phyloP scores from a whole-genome alignment of 768 basidiomycete genomes.

The Leccinum disarticulatum region DNA sequence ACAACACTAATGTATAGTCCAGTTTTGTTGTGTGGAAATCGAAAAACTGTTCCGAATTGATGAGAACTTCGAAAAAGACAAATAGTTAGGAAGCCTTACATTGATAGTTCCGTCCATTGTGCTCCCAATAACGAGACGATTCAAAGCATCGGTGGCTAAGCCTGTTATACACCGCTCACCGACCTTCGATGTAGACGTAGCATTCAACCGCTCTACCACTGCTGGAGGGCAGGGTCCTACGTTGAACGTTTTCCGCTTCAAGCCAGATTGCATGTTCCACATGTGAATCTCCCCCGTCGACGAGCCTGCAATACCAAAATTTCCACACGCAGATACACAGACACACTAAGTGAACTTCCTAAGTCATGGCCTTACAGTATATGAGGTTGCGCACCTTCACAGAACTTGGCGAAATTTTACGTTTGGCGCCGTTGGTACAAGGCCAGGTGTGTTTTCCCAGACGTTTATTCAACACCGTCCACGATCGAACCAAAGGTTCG shows the following conservation, averaged over 20 bases:
- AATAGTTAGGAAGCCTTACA: constrained; percentile 45
- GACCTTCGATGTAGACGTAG: constrained; percentile 39
- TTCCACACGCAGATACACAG: constrained; percentile 92
- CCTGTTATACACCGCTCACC: constrained; percentile 70
- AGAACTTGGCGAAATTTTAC: constrained; percentile 53
- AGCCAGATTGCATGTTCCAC: constrained; percentile 98
- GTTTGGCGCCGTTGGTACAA: constrained; percentile 48
- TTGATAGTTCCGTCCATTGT: constrained; percentile 89
- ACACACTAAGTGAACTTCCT: constrained; percentile 53
- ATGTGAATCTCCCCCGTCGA: constrained; percentile 78
- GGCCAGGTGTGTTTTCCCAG: constrained; percentile 74
- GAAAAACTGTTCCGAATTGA: constrained; percentile 68
- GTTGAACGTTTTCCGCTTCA: constrained; percentile 74
- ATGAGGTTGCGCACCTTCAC: constrained; percentile 59
- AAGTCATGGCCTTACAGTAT: background rate
- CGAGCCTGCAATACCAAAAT: constrained; percentile 86
- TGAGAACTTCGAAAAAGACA: background rate
- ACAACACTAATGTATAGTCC: constrained; percentile 62
- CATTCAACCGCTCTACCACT: constrained; percentile 44
- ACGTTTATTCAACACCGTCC: constrained; percentile 82
- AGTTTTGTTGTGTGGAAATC: constrained; percentile 88
- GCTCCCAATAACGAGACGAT: constrained; percentile 74
- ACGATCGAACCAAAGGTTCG: constrained; percentile 80
- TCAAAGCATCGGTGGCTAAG: constrained; percentile 82
- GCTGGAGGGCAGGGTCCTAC: constrained; percentile 64